These are phyloP conservation scores for Candida methanosorbosa DNA, from an alignment of 805 yeast species.

Conservation along the genomic window DNA sequence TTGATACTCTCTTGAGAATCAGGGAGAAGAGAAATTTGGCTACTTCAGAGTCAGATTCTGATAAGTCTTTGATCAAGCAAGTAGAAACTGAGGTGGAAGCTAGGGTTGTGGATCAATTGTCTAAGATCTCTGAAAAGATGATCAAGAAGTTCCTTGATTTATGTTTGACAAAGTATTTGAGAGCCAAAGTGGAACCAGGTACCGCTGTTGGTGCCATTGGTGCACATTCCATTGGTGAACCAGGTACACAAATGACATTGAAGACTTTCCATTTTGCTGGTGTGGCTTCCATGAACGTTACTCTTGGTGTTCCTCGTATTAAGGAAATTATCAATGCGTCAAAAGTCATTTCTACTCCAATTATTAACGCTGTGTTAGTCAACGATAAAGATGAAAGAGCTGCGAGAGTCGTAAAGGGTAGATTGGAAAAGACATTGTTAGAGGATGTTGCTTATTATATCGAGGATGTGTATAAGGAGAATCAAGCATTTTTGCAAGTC, in stretches of 20 bases:
- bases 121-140: slow-evolving; percentile 54
- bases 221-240: slow-evolving; percentile 98
- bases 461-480: slow-evolving; percentile 87
- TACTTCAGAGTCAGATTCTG: background rate
- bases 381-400: slow-evolving; percentile 94
- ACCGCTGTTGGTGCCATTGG: slow-evolving; percentile 99
- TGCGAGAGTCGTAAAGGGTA: slow-evolving; percentile 96
- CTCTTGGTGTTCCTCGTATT: slow-evolving; percentile 98
- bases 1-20: slow-evolving; percentile 42
- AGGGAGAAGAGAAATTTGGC: slow-evolving; percentile 45
- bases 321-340: slow-evolving; percentile 98
- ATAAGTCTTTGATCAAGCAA: slow-evolving; percentile 22
- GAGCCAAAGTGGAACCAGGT: slow-evolving; percentile 96
- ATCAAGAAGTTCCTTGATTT: slow-evolving; percentile 61
- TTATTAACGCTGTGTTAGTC: slow-evolving; percentile 87
- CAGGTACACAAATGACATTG: slow-evolving; percentile 98
- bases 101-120: slow-evolving; percentile 51
- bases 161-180: slow-evolving; percentile 72
- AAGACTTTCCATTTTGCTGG: slow-evolving; percentile 86
- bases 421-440: slow-evolving; percentile 85
- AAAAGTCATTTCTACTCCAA: slow-evolving; percentile 90
- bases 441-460: slow-evolving; percentile 83
- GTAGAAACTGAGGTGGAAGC: slow-evolving; percentile 19
- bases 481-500: slow-evolving; percentile 69
- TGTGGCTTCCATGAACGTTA: slow-evolving; percentile 98